Evolutionary conservation across 345 rosid species (phyloP), one percentile per base, ranked within the genome.

Genomic region (Eucalyptus regnans): DNA sequence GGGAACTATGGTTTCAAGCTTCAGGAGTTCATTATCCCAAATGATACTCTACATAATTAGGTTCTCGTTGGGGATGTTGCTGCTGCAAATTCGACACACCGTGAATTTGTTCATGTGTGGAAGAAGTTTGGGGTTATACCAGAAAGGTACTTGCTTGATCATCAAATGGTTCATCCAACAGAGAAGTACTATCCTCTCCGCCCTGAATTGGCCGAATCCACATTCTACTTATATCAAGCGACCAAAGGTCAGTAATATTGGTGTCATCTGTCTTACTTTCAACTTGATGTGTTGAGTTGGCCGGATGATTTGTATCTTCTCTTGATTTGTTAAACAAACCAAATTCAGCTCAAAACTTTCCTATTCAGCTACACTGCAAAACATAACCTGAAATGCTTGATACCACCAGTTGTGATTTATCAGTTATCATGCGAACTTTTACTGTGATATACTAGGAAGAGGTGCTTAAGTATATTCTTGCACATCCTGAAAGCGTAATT

Each of bases 101-200:
- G 99, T 37, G 96, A 97, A 91, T 97, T 97, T 91, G 87, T 96
- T 89, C 56, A 93, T 89, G 96, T 96, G 48, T 97, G 99, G 99
- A 88, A 96, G 92, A 95, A 93, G 92, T 96, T 92, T 95, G 99
- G 99, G 88, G 96, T 97, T 76, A 90, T 96, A 87, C 99, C 99
- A 20, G 98, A 97, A 90, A 96, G 99, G 95, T 97, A 97, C 90
- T 94, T 97, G 88, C 92, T 97, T 93, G 99, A 96, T 91, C 96
- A 95, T 93, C 98, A 94, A 91, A 93, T 93, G 90, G 60, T 97
- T 88, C 99, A 97, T 91, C 99, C 99, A 11, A 97, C 99, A 27
- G 99, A 96, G 92, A 96, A 93, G 92, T 97, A 96, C 90, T 97
- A 97, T 94, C 99, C 99, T 83, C 90, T 97, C 88, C 98, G 98